Conservation (phyloP, 805 yeast genomes). For the Lipomyces yamadae region DNA sequence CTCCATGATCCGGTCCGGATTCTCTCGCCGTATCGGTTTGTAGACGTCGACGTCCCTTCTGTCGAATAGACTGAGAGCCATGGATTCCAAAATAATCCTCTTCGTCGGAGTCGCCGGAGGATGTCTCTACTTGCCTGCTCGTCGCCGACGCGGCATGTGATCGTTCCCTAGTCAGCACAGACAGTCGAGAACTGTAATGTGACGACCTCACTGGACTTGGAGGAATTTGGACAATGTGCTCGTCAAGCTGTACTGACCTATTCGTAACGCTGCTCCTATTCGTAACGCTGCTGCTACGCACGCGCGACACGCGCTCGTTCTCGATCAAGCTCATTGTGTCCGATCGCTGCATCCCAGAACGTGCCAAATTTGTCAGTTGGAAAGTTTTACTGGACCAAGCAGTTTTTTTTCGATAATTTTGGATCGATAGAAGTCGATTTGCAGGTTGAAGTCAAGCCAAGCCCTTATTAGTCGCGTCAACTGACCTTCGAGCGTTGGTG, state of each 20-base stretch:
- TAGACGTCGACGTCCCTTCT: slow-evolving; percentile 7
- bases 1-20: neutral
- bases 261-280: neutral
- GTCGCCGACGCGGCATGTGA: slow-evolving; percentile 1
- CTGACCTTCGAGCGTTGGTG: too few species aligned
- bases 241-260: neutral
- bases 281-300: neutral
- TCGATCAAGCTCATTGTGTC: neutral
- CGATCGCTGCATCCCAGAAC: neutral
- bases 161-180: neutral
- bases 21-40: neutral
- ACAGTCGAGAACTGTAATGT: neutral
- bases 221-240: slow-evolving; percentile 8
- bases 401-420: too few species aligned
- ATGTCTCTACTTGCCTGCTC: neutral
- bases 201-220: slow-evolving; percentile 3
- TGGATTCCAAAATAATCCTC: neutral
- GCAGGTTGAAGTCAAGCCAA: too few species aligned
- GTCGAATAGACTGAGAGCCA: neutral
- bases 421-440: too few species aligned
- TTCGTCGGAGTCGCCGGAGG: neutral
- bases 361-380: too few species aligned
- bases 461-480: too few species aligned
- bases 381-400: too few species aligned
- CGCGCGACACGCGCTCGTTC: neutral